Evolutionary conservation across 768 basidiomycete species (phyloP), one percentile per base, ranked within the genome.

Genomic region (Mrakia gelida): DNA sequence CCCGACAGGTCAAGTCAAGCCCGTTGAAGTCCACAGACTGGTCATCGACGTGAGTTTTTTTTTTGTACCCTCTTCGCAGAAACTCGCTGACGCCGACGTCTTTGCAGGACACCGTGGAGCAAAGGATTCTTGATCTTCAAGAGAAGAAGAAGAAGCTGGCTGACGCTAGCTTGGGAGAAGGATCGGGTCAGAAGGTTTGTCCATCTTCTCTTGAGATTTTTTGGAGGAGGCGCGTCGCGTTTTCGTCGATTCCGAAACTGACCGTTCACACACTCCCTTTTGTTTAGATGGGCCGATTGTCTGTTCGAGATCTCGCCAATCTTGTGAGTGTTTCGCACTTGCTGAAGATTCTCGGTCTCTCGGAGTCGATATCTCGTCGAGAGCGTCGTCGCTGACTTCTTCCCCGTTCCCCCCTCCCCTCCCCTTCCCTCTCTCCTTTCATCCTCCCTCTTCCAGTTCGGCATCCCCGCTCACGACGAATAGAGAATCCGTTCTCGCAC

Each of bases 111-210:
- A 83, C 84, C 0, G 81, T 84, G 45, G 92, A 92, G 81, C 89
- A 92, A 81, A 86, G 91, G n/a, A 89, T 93, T 45, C 85, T 91
- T 38, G 85, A 85, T 0, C 84, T 92, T 79, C 91, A 91, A 80
- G 87, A 88, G 61, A 86, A 80, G 41, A 85, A 84, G 79, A 80
- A 82, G 59, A 79, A 78, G 18, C 52, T 84, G 62, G 81, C 83
- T 1, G 85, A 86, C 67, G 85, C 84, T 13, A 87, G 87, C 78
- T 85, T 91, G 56, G 90, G 90, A 8, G 90, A 91, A 84, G 89
- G 90, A 15, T 84, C 81, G 89, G 87, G 26, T 87, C 88, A 84
- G 90, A 89, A 84, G 10, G 23, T n/a, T n/a, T n/a, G 10, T n/a
- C n/a, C n/a, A n/a, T n/a, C 43, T 11, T 41, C 23, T 70, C 26